Evolutionary conservation across 2,329 filamentous ascomycete species (phyloP).

Genomic region (Annulohypoxylon truncatum): DNA sequence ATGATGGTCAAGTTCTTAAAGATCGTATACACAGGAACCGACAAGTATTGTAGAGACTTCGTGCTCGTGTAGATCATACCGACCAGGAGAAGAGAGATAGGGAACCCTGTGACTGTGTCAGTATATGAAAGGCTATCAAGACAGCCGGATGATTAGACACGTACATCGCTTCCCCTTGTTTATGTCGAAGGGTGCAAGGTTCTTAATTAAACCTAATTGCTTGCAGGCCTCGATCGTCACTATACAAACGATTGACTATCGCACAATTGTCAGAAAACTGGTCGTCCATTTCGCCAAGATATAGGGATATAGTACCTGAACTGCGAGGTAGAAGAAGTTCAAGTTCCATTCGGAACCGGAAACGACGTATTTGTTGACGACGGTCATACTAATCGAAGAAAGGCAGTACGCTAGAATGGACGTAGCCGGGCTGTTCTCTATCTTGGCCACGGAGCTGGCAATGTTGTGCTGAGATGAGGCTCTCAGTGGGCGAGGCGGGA

Average conservation of each 20-base stretch:
- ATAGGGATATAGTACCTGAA: slow-evolving; percentile 75
- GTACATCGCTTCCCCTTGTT: slow-evolving; percentile 94
- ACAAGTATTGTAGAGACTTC: slow-evolving; percentile 95
- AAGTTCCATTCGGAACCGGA: slow-evolving; percentile 93
- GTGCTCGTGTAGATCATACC: slow-evolving; percentile 99
- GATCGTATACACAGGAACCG: slow-evolving; percentile 98
- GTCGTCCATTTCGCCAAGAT: background rate
- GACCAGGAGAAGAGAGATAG: slow-evolving; percentile 93
- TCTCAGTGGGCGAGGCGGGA: slow-evolving; percentile 52
- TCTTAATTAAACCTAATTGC: slow-evolving; percentile 82
- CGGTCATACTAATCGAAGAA: slow-evolving; percentile 98
- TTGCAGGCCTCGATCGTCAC: slow-evolving; percentile 86
- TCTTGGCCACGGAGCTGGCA: slow-evolving; percentile 56
- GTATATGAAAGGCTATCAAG: slow-evolving; percentile 15
- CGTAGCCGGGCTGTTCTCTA: slow-evolving; percentile 80
- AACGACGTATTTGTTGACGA: slow-evolving; percentile 99
- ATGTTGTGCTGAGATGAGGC: slow-evolving; percentile 53
- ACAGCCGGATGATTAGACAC: slow-evolving; percentile 48
- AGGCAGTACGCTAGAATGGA: slow-evolving; percentile 92
- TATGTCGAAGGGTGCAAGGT: slow-evolving; percentile 81
- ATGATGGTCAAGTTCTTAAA: slow-evolving; percentile 99
- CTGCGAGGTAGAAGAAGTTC: slow-evolving; percentile 91
- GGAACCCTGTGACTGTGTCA: slow-evolving; percentile 77
- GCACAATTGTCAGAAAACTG: slow-evolving; percentile 32
- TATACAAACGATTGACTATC: slow-evolving; percentile 88